Conservation (phyloP, 2,329 filamentous ascomycete genomes). For the Aspergillus sp. region DNA sequence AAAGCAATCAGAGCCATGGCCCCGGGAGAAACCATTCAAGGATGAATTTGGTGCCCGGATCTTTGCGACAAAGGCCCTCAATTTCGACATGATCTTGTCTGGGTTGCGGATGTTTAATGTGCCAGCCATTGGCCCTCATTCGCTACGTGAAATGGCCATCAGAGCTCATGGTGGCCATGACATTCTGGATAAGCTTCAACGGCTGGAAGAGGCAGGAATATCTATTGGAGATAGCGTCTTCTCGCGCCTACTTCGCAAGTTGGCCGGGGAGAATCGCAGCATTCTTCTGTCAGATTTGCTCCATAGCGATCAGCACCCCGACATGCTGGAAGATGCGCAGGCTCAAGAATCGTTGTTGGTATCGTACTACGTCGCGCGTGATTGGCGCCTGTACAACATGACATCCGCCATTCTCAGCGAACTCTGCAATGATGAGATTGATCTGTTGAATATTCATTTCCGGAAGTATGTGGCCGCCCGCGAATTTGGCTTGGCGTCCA, state of each 20-base stretch:
- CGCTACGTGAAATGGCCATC: slow-evolving; percentile 72
- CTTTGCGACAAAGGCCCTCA: slow-evolving; percentile 74
- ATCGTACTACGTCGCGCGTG: slow-evolving; percentile 49
- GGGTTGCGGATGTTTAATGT: slow-evolving; percentile 70
- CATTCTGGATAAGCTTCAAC: slow-evolving; percentile 58
- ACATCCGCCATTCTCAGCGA: slow-evolving; percentile 54
- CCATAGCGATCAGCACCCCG: slow-evolving; percentile 63
- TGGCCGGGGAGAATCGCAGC: slow-evolving; percentile 58
- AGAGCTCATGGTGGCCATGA: slow-evolving; percentile 57
- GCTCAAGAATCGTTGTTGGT: slow-evolving; percentile 56
- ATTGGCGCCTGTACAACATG: slow-evolving; percentile 53
- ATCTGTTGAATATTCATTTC: slow-evolving; percentile 38
- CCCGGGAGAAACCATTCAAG: slow-evolving; percentile 51
- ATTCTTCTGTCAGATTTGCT: slow-evolving; percentile 52
- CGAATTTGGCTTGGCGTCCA: slow-evolving; percentile 28
- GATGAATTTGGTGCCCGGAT: slow-evolving; percentile 74
- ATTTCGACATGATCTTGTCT: slow-evolving; percentile 68
- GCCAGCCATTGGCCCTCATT: slow-evolving; percentile 68
- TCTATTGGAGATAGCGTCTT: slow-evolving; percentile 62
- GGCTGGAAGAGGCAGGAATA: slow-evolving; percentile 63
- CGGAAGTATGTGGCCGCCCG: slow-evolving; percentile 35
- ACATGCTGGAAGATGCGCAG: slow-evolving; percentile 55
- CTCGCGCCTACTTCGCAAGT: slow-evolving; percentile 60
- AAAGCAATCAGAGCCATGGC: slow-evolving; percentile 4
- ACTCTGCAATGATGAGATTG: slow-evolving; percentile 26